These are phyloP conservation scores for Phytophthora ohioensis DNA, from an alignment of 352 stramenopile species.

Conservation along the genomic window DNA sequence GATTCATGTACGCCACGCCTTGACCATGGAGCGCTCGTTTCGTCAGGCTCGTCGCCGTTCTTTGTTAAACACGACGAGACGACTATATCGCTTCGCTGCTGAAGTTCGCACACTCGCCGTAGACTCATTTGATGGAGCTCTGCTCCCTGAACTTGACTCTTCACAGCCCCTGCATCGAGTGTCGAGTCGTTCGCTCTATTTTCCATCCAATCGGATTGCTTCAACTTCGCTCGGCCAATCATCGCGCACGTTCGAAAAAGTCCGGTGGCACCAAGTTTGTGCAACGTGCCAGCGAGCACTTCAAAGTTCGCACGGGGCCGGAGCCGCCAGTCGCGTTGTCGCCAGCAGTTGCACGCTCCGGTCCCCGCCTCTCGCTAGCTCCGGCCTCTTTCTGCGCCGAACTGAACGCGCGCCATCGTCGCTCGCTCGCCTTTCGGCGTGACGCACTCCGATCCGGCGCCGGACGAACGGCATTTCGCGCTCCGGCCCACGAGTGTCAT, in stretches of 20 bases:
- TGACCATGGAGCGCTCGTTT: no score
- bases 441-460: conserved; percentile 18
- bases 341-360: conserved; percentile 19
- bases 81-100: conserved; percentile 2
- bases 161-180: neutral
- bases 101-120: neutral
- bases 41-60: neutral
- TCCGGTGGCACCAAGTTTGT: neutral
- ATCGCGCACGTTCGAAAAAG: conserved; percentile 27
- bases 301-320: neutral
- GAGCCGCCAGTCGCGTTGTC: conserved; percentile 12
- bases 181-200: conserved; percentile 8
- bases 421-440: conserved; percentile 30
- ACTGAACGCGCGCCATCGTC: conserved; percentile 35
- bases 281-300: neutral
- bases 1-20: no score
- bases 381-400: conserved; percentile 42
- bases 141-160: neutral
- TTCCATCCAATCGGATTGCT: conserved; percentile 28
- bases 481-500: conserved; percentile 23
- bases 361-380: conserved; percentile 22
- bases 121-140: neutral
- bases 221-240: conserved; percentile 27
- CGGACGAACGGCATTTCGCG: conserved; percentile 27
- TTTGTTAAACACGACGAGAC: conserved; percentile 7